Evolutionary conservation across 495 filamentous ascomycete species (phyloP), one percentile per base, ranked within the genome.

Genomic region (Penicillium malachiteum): DNA sequence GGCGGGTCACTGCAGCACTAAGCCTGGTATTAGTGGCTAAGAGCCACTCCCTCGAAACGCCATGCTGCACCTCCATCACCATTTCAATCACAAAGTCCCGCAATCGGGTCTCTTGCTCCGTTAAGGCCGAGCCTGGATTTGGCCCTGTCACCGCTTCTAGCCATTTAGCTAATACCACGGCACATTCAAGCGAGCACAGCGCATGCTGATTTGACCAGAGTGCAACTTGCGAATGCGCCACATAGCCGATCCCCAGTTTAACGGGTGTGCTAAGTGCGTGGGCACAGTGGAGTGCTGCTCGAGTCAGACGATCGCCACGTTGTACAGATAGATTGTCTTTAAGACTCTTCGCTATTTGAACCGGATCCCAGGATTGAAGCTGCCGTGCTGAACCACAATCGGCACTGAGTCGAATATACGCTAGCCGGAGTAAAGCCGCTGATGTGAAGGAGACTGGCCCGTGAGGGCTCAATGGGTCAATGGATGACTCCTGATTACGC

Each of bases 121-220:
- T 75, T 18, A 80, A 49, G 5, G 54, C 56, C 0, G 75, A 68
- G 6, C 65, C 54, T 5, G 71, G 73, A 32, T 70, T 48, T 0
- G 61, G 55, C 0, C 71, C 67, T 3, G 73, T 74, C 1, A 77
- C 66, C 3, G 68, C 71, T 33, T 79, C 71, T 0, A 82, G 72
- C 79, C 79, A 82, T 52, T 81, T 81, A 32, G 74, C 74, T 10
- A 90, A 69, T 1, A 90, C 75, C 9, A 88, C 81, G 12, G 86
- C 87, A 54, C 86, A 90, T 65, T 90, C 87, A 0, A 89, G 74
- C 38, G 86, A 87, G 59, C 82, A 86, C 7, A 90, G 63, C 2
- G 83, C 84, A 58, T 90, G 84, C 56, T 90, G 86, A 58, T 88
- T 86, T 26, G 84, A 87, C 87, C 87, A 90, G 45, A 85, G 79